Evolutionary conservation across 768 basidiomycete species (phyloP).

Genomic region (Auriscalpium orientale): DNA sequence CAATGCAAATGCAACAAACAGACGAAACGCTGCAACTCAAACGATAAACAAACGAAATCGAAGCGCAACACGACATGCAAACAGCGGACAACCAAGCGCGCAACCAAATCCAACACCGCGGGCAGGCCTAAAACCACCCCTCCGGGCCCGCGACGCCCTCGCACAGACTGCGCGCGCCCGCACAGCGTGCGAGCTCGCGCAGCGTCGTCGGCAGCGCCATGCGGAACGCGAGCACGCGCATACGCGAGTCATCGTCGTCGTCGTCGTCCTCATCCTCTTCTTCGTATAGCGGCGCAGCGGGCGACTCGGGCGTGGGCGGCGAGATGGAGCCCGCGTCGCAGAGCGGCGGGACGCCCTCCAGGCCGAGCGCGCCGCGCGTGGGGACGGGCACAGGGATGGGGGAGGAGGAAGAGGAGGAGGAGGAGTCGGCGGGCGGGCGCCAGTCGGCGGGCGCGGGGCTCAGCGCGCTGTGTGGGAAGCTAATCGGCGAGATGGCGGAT

Average conservation of each 20-base stretch:
- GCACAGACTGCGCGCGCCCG: background rate
- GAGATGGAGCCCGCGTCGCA: background rate
- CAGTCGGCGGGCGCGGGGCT: background rate
- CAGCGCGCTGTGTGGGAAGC: background rate
- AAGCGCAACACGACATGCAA: too few relatives aligned
- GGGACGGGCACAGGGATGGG: background rate
- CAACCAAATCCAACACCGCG: too few relatives aligned
- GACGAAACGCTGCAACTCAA: too few relatives aligned
- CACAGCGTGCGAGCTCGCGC: slow-evolving; percentile 1
- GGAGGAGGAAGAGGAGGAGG: too few relatives aligned
- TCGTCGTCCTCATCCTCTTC: background rate
- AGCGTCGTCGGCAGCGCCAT: slow-evolving; percentile 5
- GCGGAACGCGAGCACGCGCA: background rate
- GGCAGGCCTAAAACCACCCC: too few relatives aligned
- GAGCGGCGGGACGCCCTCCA: slow-evolving; percentile 1
- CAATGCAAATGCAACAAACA: too few relatives aligned
- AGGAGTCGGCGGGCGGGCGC: too few relatives aligned
- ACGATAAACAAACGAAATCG: too few relatives aligned
- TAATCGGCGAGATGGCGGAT: background rate
- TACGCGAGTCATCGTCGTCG: background rate
- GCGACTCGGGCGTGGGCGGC: background rate
- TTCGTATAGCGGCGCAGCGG: background rate
- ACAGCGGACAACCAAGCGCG: too few relatives aligned
- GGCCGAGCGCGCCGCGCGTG: background rate
- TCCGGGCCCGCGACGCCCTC: background rate